phyloP scores from a whole-genome alignment of 257 asterid species.

The Solanum appendiculatum region DNA sequence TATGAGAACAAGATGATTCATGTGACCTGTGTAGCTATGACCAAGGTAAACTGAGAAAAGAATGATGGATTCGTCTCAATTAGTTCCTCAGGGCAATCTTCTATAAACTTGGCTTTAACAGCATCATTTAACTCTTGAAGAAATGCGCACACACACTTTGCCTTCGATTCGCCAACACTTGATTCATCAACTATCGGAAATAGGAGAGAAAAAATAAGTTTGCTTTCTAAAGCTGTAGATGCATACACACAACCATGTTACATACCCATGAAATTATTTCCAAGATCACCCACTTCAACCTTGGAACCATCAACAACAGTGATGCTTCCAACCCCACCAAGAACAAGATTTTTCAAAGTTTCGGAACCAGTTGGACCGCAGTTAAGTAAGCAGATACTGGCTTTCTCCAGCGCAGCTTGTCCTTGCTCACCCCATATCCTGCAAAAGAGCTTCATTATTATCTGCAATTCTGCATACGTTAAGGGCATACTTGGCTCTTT shows the following conservation, averaged over 20 bases:
- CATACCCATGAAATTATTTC: constrained; percentile 87
- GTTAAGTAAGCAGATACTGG: constrained; percentile 88
- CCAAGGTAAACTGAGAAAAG: constrained; percentile 86
- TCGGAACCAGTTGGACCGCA: constrained; percentile 99
- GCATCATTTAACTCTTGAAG: constrained; percentile 98
- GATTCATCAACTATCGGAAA: constrained; percentile 60
- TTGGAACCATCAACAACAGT: constrained; percentile 93
- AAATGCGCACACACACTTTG: constrained; percentile 81
- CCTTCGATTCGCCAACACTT: constrained; percentile 85
- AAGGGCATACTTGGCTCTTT: neutral
- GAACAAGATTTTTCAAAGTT: constrained; percentile 84
- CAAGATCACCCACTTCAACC: constrained; percentile 90
- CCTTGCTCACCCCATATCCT: constrained; percentile 99
- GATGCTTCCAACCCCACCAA: constrained; percentile 96
- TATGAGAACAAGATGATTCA: neutral
- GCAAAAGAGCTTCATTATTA: constrained; percentile 7
- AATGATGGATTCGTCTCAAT: constrained; percentile 75
- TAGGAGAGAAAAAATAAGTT: neutral
- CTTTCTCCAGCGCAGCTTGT: constrained; percentile 90
- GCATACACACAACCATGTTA: neutral
- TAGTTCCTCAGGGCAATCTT: constrained; percentile 65
- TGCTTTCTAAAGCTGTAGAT: neutral
- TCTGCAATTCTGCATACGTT: neutral
- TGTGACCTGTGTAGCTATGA: constrained; percentile 18
- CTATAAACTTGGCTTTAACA: constrained; percentile 83